Percentiles rank a stretch among this genome's conserved stretches.
Conservation (phyloP, 2,329 filamentous ascomycete genomes). For the Coniochaeta hoffmannii region DNA sequence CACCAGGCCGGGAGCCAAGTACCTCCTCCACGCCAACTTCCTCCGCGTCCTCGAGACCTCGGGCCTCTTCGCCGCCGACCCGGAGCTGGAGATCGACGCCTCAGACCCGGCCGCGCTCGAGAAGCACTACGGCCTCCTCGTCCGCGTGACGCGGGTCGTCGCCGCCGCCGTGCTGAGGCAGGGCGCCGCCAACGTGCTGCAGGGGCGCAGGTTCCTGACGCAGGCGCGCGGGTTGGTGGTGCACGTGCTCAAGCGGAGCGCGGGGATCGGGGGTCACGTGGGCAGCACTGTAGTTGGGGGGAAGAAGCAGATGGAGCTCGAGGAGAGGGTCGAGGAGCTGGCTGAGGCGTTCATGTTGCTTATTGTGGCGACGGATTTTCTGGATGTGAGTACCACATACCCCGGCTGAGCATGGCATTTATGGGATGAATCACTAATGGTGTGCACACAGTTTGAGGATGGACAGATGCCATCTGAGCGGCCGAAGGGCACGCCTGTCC, state of each 20-base stretch:
- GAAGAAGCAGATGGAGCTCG: conserved; percentile 30
- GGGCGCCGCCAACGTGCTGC: conserved; percentile 74
- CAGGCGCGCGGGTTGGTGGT: conserved; percentile 80
- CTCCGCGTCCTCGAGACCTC: conserved; percentile 76
- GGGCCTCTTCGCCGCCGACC: conserved; percentile 81
- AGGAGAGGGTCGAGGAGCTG: conserved; percentile 63
- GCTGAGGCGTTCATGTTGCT: conserved; percentile 81
- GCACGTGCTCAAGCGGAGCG: conserved; percentile 83
- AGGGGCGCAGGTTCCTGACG: conserved; percentile 71
- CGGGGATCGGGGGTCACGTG: conserved; percentile 59
- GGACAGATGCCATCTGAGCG: conserved; percentile 15
- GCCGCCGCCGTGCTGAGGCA: conserved; percentile 74
- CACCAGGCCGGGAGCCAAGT: conserved; percentile 73
- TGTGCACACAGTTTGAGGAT: conserved; percentile 11
- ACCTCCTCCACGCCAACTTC: conserved; percentile 82
- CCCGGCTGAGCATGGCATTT: not conserved
- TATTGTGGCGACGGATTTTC: conserved; percentile 73
- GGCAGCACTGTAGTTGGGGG: not conserved
- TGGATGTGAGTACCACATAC: conserved; percentile 58
- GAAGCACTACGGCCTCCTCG: conserved; percentile 78
- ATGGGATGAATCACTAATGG: not conserved
- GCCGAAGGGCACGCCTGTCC: conserved; percentile 6
- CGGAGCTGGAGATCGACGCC: conserved; percentile 78
- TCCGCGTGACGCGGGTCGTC: conserved; percentile 73
- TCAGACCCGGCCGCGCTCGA: conserved; percentile 63